Percentiles rank a stretch among this genome's conserved stretches.
These are phyloP conservation scores for Litchi chinensis DNA, from an alignment of 345 rosid species.

Conservation along the genomic window DNA sequence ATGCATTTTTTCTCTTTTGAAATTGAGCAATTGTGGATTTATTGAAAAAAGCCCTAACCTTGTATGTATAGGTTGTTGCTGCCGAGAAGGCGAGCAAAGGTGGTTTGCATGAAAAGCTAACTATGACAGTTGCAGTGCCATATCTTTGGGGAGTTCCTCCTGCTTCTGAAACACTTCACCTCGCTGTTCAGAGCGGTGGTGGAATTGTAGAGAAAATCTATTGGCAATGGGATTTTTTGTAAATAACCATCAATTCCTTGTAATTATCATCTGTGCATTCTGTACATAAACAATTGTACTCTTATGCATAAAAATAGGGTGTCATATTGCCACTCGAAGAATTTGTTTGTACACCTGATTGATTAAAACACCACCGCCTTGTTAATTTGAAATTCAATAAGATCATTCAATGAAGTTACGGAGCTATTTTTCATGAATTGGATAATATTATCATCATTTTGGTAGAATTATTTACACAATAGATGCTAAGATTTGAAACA, in stretches of 20 bases:
- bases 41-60: background rate
- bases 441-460: no score
- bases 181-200: constrained; percentile 88
- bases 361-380: background rate
- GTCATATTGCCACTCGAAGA: background rate
- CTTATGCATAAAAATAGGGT: constrained; percentile 33
- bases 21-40: background rate
- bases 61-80: constrained; percentile 56
- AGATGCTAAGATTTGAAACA: no score
- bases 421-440: no score
- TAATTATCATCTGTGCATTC: constrained; percentile 22
- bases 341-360: background rate
- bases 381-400: no score
- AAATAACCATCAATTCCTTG: constrained; percentile 22
- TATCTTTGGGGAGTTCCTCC: constrained; percentile 98
- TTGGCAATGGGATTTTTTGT: constrained; percentile 95
- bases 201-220: constrained; percentile 90
- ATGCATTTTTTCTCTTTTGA: background rate
- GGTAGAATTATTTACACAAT: no score
- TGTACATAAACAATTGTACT: constrained; percentile 40
- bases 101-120: constrained; percentile 87
- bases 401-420: no score
- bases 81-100: constrained; percentile 80
- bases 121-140: constrained; percentile 90
- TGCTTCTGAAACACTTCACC: constrained; percentile 89